Percentiles rank a stretch among this genome's conserved stretches.
phyloP scores from a whole-genome alignment of 441 rosid species.

The Metrosideros polymorpha region DNA sequence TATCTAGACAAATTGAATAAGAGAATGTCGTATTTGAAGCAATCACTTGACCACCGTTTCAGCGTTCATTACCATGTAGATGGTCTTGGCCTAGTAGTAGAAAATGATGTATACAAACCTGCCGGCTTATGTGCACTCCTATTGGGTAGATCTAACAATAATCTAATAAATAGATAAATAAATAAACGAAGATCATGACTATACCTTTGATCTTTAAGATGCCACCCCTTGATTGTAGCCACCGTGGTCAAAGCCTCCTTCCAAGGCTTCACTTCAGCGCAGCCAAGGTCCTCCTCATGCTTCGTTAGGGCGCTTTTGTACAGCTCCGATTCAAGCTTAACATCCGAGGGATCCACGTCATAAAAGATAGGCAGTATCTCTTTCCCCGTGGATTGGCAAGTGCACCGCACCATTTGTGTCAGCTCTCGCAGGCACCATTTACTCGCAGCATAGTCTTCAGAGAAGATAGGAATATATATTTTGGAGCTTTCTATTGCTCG shows the following conservation, averaged over 20 bases:
- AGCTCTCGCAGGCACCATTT: neutral
- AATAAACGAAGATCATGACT: neutral
- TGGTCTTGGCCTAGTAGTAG: neutral
- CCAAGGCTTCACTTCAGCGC: neutral
- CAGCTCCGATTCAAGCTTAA: neutral
- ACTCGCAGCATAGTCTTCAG: neutral
- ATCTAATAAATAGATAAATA: neutral
- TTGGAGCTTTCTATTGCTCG: neutral
- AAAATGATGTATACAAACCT: neutral
- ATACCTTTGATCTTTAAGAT: neutral
- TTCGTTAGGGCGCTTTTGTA: rapidly evolving
- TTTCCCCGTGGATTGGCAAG: rapidly evolving
- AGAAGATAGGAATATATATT: neutral
- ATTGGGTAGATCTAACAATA: neutral
- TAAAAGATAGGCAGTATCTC: neutral
- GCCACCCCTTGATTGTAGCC: neutral
- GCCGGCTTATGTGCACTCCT: neutral
- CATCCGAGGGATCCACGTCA: neutral
- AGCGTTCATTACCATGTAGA: neutral
- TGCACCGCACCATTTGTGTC: neutral
- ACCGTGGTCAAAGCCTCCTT: neutral
- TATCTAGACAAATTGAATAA: neutral
- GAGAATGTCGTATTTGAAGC: neutral
- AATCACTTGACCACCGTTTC: neutral
- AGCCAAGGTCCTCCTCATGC: neutral